phyloP scores from a whole-genome alignment of 306 rosid genomes.

The Vigna angularis region DNA sequence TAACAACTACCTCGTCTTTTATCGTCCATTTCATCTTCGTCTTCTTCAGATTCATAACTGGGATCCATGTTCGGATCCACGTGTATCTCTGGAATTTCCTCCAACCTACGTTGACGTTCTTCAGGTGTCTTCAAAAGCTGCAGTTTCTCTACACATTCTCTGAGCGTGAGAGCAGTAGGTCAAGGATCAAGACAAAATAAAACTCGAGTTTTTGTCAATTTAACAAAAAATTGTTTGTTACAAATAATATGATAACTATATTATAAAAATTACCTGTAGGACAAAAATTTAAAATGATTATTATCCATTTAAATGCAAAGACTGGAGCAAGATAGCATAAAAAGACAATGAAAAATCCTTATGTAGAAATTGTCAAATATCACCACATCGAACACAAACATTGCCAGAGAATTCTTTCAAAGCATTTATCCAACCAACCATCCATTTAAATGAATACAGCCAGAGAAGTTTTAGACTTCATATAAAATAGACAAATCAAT shows the following conservation, averaged over 20 bases:
- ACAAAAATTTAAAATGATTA: not conserved
- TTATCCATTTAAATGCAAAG: conserved; percentile 1
- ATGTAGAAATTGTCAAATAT: conserved; percentile 6
- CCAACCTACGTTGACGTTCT: conserved; percentile 97
- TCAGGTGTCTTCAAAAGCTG: conserved; percentile 95
- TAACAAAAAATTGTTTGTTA: conserved; percentile 3
- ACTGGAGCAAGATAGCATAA: conserved; percentile 18
- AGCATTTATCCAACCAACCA: conserved; percentile 20
- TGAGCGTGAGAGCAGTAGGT: conserved; percentile 75
- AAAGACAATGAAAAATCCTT: not conserved
- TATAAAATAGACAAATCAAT: not conserved
- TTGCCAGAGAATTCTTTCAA: not conserved
- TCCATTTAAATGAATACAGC: conserved; percentile 25
- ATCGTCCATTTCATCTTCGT: conserved; percentile 77
- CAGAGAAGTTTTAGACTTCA: conserved; percentile 8
- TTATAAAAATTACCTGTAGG: conserved; percentile 22
- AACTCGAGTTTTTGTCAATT: conserved; percentile 7
- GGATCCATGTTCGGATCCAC: conserved; percentile 99
- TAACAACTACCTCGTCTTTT: conserved; percentile 64
- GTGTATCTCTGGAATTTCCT: conserved; percentile 87
- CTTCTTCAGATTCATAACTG: conserved; percentile 92
- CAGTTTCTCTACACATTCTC: conserved; percentile 99
- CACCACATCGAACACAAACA: not conserved
- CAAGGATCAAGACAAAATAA: conserved; percentile 56
- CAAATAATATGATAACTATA: conserved; percentile 28